Base-by-base conservation (phyloP, 345 rosid species). In the Litchi chinensis region DNA sequence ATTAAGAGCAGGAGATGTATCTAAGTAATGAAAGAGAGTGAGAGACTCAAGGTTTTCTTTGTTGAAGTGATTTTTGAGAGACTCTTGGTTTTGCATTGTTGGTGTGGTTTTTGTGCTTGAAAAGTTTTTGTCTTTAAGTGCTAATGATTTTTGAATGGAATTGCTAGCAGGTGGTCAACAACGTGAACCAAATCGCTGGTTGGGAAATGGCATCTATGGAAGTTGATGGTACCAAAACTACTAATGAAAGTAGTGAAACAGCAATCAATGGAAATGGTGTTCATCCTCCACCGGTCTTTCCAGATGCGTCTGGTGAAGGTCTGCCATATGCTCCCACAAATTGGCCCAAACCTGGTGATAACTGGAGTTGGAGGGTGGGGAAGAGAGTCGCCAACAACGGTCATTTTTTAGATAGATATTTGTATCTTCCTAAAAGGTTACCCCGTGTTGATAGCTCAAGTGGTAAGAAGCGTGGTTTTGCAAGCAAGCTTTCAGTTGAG, bases 301-400 rank as follows among this genome's bases (percentile, higher is more conserved):
- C 91, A 0, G 70, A 86, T 71, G 87, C 76, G 40, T 81, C 89
- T 65, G 95, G 97, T 68, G 71, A 68, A 65, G 97, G 95, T 22
- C 75, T 91, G 82, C 97, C 95, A 0, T 91, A 90, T 87, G 97
- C 95, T 75, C 95, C 95, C 52, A 82, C 76, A 12, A 84, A 91
- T 81, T 91, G 91, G 91, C 95, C 94, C 50, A 77, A 69, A 3
- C 91, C 86, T 4, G 95, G 94, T 72, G 95, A 90, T 80, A 83
- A 63, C 54, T 89, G 95, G 93, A 69, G 77, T 10, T 93, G 97
- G 95, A 91, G 70, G 62, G 93, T 84, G n/a, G 94, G 95, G 64
- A 90, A 75, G 48, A 85, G 93, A 78, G 62, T 85, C n/a, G 76
- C 50, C 59, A 24, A 16, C 24, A 52, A 79, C 26, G 94, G 92